Evolutionary conservation across 257 asterid genomes (phyloP).

Genomic region (Cordia subcordata): DNA sequence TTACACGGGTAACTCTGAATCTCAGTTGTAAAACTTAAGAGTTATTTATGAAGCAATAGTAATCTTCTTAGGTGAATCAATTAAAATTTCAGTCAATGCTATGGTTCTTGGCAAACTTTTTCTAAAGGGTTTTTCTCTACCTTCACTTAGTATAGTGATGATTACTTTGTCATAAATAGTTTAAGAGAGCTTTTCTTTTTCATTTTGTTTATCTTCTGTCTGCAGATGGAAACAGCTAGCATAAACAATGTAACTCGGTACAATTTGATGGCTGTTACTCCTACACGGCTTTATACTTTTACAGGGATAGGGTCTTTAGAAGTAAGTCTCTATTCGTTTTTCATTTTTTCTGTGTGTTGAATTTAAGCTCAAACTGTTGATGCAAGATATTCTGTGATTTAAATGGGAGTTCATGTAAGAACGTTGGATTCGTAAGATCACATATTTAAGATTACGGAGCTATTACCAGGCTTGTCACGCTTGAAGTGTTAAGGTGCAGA

Average conservation of each 20-base stretch:
- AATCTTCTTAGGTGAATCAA: too few relatives aligned
- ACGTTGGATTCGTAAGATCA: too few relatives aligned
- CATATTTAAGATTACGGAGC: too few relatives aligned
- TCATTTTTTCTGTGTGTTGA: neutral
- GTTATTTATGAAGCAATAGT: too few relatives aligned
- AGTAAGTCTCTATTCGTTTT: constrained; percentile 38
- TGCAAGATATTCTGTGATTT: neutral
- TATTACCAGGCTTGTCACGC: too few relatives aligned
- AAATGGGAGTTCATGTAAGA: too few relatives aligned
- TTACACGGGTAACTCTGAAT: neutral
- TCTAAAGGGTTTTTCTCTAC: too few relatives aligned
- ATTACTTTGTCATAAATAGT: neutral
- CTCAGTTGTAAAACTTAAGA: neutral
- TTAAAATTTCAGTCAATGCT: too few relatives aligned
- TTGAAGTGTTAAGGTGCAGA: too few relatives aligned
- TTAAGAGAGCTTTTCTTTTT: neutral
- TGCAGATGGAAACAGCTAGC: constrained; percentile 89
- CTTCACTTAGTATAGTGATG: too few relatives aligned
- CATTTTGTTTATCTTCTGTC: constrained; percentile 6
- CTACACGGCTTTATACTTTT: constrained; percentile 92
- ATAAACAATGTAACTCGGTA: constrained; percentile 60
- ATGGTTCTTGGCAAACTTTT: too few relatives aligned
- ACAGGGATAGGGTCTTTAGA: constrained; percentile 88
- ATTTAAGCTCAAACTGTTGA: neutral
- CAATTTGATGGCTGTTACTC: constrained; percentile 98